phyloP scores from a whole-genome alignment of 345 rosid genomes.

The Litchi chinensis region DNA sequence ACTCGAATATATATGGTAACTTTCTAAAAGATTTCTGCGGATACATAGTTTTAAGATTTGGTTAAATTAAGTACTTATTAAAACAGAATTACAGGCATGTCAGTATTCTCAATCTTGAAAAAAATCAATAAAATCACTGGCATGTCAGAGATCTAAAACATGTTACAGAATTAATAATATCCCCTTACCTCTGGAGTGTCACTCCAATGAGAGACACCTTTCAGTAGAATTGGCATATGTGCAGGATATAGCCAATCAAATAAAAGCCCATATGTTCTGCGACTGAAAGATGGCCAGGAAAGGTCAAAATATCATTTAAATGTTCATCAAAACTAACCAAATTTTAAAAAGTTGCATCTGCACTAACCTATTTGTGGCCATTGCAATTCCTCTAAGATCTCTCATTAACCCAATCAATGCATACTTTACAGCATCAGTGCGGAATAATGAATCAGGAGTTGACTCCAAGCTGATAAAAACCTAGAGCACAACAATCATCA shows the following conservation, averaged over 20 bases:
- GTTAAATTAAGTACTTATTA: neutral
- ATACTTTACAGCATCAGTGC: conserved; percentile 88
- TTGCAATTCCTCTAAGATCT: conserved; percentile 95
- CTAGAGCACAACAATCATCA: conserved; percentile 39
- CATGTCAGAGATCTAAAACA: neutral
- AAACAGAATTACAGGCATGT: conserved; percentile 7
- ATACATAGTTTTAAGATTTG: neutral
- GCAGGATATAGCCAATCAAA: conserved; percentile 99
- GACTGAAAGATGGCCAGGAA: conserved; percentile 54
- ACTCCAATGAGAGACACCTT: conserved; percentile 89
- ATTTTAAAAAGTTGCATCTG: neutral
- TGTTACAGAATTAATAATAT: neutral
- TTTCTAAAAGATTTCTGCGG: neutral
- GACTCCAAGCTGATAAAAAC: conserved; percentile 84
- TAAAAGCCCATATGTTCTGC: conserved; percentile 86
- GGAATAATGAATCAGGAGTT: conserved; percentile 85
- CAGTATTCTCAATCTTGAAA: neutral
- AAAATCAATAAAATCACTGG: neutral
- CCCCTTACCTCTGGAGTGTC: conserved; percentile 93
- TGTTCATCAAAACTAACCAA: neutral
- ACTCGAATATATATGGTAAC: neutral
- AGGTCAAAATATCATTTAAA: conserved; percentile 8
- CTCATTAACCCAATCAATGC: conserved; percentile 94
- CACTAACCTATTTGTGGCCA: conserved; percentile 90
- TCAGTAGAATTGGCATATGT: conserved; percentile 93